These are phyloP conservation scores for Xylaria bambusicola DNA, from an alignment of 495 filamentous ascomycete species.

Conservation along the genomic window DNA sequence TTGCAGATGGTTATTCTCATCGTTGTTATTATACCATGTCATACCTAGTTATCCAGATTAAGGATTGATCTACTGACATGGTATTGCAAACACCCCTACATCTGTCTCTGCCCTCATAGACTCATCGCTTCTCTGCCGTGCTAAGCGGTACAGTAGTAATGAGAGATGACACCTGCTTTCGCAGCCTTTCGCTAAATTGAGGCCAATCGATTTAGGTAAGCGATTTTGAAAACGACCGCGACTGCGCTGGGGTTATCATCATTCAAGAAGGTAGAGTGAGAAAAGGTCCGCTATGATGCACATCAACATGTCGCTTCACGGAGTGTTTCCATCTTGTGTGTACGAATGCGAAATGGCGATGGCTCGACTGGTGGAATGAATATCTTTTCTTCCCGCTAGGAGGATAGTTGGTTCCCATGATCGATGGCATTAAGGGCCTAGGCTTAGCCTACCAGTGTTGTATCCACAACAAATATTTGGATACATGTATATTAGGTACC, in stretches of 20 bases:
- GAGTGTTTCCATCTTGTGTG: not conserved
- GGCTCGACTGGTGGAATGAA: too few species aligned
- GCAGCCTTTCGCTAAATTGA: constrained; percentile 1
- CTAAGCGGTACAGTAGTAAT: constrained; percentile 4
- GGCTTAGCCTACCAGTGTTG: too few species aligned
- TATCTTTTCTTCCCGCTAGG: not conserved
- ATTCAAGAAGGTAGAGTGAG: constrained; percentile 14
- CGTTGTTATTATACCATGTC: constrained; percentile 11
- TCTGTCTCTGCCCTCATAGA: constrained; percentile 6
- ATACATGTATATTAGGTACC: too few species aligned
- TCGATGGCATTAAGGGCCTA: too few species aligned
- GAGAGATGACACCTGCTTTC: constrained; percentile 16
- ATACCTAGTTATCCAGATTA: not conserved
- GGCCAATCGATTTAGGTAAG: not conserved
- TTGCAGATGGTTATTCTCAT: constrained; percentile 1
- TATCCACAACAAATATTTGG: too few species aligned
- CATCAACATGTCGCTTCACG: not conserved
- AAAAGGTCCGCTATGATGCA: not conserved
- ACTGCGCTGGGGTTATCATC: constrained; percentile 7
- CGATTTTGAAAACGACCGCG: constrained; percentile 10
- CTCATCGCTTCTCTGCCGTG: not conserved
- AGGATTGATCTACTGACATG: not conserved
- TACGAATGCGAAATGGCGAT: not conserved
- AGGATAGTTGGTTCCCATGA: too few species aligned
- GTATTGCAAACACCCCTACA: constrained; percentile 9